These are phyloP conservation scores for Cardiospermum halicacabum DNA, from an alignment of 345 rosid species.

Conservation along the genomic window DNA sequence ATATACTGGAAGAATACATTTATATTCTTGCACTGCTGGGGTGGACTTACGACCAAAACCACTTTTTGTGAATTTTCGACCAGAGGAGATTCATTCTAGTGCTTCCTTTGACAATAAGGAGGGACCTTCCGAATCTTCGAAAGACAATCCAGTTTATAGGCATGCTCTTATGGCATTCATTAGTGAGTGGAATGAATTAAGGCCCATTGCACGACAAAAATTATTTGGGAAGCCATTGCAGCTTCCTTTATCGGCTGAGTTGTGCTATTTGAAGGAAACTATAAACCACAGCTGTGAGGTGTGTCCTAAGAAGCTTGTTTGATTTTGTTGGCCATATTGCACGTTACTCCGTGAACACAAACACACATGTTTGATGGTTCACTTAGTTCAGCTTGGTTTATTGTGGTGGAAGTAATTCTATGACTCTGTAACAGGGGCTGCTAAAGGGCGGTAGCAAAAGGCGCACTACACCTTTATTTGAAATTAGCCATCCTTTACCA, in stretches of 20 bases:
- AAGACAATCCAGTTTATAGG: conserved; percentile 31
- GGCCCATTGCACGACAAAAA: conserved; percentile 75
- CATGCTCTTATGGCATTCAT: conserved; percentile 52
- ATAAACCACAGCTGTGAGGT: conserved; percentile 61
- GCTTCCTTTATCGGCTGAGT: conserved; percentile 76
- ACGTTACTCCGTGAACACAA: background rate
- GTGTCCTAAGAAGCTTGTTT: conserved; percentile 16
- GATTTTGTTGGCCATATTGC: background rate
- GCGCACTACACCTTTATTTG: conserved; percentile 60
- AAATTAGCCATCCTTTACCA: conserved; percentile 74
- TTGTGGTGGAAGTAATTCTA: conserved; percentile 7
- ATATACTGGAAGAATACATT: conserved; percentile 86
- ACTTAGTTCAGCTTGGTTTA: conserved; percentile 15
- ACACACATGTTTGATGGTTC: background rate
- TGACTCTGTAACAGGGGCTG: conserved; percentile 59
- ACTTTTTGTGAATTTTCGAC: conserved; percentile 68
- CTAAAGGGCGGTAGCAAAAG: conserved; percentile 84
- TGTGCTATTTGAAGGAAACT: conserved; percentile 82
- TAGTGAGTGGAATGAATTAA: conserved; percentile 71
- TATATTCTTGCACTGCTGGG: conserved; percentile 70
- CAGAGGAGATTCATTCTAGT: conserved; percentile 52
- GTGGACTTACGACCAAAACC: conserved; percentile 76
- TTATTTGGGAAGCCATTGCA: conserved; percentile 83
- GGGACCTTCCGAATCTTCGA: conserved; percentile 24
- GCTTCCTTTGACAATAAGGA: conserved; percentile 25